Base-by-base conservation (phyloP, 2,329 filamentous ascomycete genomes). In the Plectosphaerella cucumerina region DNA sequence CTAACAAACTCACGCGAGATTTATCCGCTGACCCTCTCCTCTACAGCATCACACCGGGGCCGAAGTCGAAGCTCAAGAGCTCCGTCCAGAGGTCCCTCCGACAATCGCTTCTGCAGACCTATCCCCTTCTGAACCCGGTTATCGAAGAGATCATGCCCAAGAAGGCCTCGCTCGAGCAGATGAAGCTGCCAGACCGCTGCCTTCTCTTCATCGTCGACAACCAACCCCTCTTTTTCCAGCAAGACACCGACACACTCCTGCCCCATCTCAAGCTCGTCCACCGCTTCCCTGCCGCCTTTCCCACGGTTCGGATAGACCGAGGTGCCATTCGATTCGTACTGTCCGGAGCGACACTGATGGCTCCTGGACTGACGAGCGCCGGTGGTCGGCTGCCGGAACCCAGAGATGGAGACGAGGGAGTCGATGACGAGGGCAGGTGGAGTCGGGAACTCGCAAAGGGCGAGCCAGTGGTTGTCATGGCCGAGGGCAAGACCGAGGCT, bases 251-350 rank as follows among this genome's bases (percentile, higher is more conserved):
- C 60, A 81, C 85, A 3, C 80, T 96, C 51, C 81, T 97, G 53
- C 94, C 94, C 1, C 94, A 97, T 70, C 85, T 99, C 12, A 82
- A 82, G 45, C 84, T 97, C 62, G 84, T 99, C 35, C 94, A 99
- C 77, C 82, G 87, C 60, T 97, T 93, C 74, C 94, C 94, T 10
- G 75, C 84, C 59, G 87, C 84, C 53, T 93, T 99, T 68, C 86
- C 89, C 17, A 87, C 83, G 48, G 78, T 99, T 52, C 87, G 92
- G 53, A 96, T 97, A 68, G 94, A 99, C 70, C 84, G 94, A 47
- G 94, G 94, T 55, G 94, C 94, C 5, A 97, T 99, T 64, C 89
- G 94, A 54, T 99, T 99, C 72, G 93, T 99, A 22, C 82, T 99
- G 2, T 89, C 85, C 1, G 94, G 94, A 43, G 94, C 94, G 1